Evolutionary conservation across 2,329 filamentous ascomycete species (phyloP).

Genomic region (Colletotrichum kahawae): DNA sequence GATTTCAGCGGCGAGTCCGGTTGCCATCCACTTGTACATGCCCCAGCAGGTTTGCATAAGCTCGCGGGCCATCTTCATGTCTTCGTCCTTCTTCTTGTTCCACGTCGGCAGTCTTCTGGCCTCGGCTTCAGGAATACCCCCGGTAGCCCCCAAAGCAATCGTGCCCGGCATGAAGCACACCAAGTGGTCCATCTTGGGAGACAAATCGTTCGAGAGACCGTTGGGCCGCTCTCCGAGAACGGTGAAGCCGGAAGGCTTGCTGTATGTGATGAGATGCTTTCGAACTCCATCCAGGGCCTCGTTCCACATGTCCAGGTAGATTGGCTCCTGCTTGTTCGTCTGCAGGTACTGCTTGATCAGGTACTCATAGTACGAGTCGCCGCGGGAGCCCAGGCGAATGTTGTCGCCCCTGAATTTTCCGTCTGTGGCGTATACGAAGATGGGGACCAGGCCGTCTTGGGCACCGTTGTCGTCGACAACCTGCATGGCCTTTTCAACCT

Average conservation of each 20-base stretch:
- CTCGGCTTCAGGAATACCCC: constrained; percentile 75
- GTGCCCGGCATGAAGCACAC: constrained; percentile 98
- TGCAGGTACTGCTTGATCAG: constrained; percentile 98
- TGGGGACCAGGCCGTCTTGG: constrained; percentile 85
- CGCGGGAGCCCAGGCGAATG: constrained; percentile 89
- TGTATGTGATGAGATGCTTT: constrained; percentile 92
- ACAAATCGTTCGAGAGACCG: constrained; percentile 70
- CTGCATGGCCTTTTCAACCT: constrained; percentile 89
- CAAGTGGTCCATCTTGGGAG: constrained; percentile 96
- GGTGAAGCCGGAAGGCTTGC: constrained; percentile 79
- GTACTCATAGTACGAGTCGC: constrained; percentile 99
- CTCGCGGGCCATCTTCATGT: constrained; percentile 86
- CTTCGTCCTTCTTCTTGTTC: constrained; percentile 80
- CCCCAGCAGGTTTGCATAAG: constrained; percentile 98
- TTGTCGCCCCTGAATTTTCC: constrained; percentile 84
- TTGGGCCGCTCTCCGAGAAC: constrained; percentile 84
- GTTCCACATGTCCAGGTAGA: constrained; percentile 94
- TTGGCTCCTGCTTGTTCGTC: constrained; percentile 81
- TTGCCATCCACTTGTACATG: constrained; percentile 91
- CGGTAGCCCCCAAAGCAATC: constrained; percentile 87
- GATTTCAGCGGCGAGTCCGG: constrained; percentile 93
- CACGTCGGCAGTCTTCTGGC: constrained; percentile 76
- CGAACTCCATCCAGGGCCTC: constrained; percentile 84
- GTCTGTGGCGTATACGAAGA: constrained; percentile 81
- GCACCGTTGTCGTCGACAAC: constrained; percentile 83